Evolutionary conservation across 148 eudicot species (phyloP), one percentile per base, ranked within the genome.

Genomic region (Drosera capensis): DNA sequence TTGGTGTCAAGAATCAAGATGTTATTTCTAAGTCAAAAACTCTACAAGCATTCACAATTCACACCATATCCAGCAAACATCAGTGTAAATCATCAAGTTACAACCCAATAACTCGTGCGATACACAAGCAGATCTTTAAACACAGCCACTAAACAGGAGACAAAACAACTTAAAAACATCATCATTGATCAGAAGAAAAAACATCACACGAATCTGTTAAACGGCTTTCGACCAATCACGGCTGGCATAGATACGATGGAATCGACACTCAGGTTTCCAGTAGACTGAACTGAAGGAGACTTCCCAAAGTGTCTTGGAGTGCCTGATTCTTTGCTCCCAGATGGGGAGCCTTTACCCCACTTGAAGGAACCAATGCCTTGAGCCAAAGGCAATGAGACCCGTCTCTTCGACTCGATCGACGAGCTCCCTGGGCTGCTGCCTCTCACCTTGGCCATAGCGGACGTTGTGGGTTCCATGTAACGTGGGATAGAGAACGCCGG

Each of bases 171-270:
- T n/a, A n/a, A n/a, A n/a, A n/a, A n/a, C n/a, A n/a, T n/a, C n/a
- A n/a, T n/a, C n/a, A n/a, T n/a, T n/a, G n/a, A n/a, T n/a, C n/a
- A n/a, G n/a, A n/a, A n/a, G n/a, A n/a, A n/a, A n/a, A n/a, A n/a
- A n/a, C n/a, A n/a, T 57, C 28, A 19, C 43, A 39, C 18, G 8
- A 39, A 39, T 13, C 17, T 16, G 8, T 39, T 39, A 39, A 39
- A 39, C 9, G 31, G 43, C 43, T 20, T 39, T 39, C 14, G 5
- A 1, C 43, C 17, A 14, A 2, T 25, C 21, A 21, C 23, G 31
- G 76, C 80, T 25, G 99, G 95, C 95, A 76, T 80, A 24, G 96
- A 87, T 51, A 57, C 59, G 4, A 82, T 48, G 5, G 96, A 87
- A 68, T 79, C 94, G 36, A 74, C 65, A 59, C 96, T 87, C 68